Evolutionary conservation across 2,329 filamentous ascomycete species (phyloP).

Genomic region (Fusarium setosum): DNA sequence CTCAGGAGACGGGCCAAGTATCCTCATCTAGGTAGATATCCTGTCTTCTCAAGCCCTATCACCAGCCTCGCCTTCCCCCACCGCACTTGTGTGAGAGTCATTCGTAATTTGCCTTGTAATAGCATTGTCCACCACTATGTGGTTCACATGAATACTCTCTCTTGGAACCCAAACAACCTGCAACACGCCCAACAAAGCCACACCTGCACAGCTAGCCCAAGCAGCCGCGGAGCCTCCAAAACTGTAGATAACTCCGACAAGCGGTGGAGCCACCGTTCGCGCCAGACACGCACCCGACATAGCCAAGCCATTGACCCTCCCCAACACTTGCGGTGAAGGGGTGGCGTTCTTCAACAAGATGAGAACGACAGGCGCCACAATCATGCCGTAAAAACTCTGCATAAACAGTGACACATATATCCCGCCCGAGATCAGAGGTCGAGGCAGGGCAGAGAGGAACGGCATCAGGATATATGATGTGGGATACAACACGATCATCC

Average conservation of each 20-base stretch:
- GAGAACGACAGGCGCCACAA: slow-evolving; percentile 75
- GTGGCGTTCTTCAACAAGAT: slow-evolving; percentile 80
- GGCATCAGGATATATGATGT: slow-evolving; percentile 76
- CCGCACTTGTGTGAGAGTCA: slow-evolving; percentile 9
- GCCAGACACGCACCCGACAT: slow-evolving; percentile 78
- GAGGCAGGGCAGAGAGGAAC: slow-evolving; percentile 71
- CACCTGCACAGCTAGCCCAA: slow-evolving; percentile 52
- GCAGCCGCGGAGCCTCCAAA: slow-evolving; percentile 61
- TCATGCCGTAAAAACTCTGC: slow-evolving; percentile 75
- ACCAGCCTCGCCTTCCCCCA: not conserved
- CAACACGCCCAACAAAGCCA: slow-evolving; percentile 37
- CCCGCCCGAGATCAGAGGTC: slow-evolving; percentile 63
- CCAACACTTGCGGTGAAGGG: slow-evolving; percentile 70
- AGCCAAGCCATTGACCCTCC: slow-evolving; percentile 78
- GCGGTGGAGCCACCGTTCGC: slow-evolving; percentile 75
- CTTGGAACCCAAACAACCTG: slow-evolving; percentile 38
- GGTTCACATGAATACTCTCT: slow-evolving; percentile 9
- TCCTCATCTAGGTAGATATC: too few species aligned
- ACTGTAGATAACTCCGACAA: slow-evolving; percentile 76
- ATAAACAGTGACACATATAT: slow-evolving; percentile 74
- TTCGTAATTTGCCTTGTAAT: slow-evolving; percentile 26
- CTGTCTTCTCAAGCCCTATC: not conserved
- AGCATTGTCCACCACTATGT: slow-evolving; percentile 33
- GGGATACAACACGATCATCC: slow-evolving; percentile 74
- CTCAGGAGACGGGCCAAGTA: too few species aligned